phyloP scores from a whole-genome alignment of 225 moss, liverwort and hornwort genomes.

The Climacium dendroides region DNA sequence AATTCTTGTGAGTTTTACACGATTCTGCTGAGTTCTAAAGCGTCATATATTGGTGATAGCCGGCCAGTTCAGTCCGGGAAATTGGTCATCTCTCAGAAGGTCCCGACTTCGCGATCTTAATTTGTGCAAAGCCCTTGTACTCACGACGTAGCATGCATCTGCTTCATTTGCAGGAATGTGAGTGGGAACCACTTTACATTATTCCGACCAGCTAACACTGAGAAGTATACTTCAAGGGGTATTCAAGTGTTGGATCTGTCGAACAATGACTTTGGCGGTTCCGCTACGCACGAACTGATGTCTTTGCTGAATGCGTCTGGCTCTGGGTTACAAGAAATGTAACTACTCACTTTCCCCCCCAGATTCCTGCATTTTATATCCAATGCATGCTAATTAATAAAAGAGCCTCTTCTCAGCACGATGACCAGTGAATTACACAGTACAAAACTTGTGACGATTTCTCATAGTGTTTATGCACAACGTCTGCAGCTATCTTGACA shows the following conservation, averaged over 20 bases:
- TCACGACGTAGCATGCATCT: neutral
- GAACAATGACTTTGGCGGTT: neutral
- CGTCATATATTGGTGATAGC: neutral
- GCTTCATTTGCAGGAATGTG: neutral
- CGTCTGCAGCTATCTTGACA: neutral
- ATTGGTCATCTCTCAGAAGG: neutral
- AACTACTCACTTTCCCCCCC: neutral
- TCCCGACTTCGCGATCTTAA: neutral
- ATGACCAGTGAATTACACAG: neutral
- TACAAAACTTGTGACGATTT: neutral
- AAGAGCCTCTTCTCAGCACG: neutral
- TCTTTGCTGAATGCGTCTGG: neutral
- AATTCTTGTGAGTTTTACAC: neutral
- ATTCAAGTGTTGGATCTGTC: neutral
- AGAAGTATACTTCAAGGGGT: neutral
- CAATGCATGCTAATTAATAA: neutral
- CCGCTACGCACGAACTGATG: neutral
- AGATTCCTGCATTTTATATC: neutral
- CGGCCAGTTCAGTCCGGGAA: neutral
- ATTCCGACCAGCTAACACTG: too few relatives aligned
- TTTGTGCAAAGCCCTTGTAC: neutral
- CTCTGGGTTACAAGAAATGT: neutral
- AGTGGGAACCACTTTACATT: neutral
- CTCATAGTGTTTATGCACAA: neutral
- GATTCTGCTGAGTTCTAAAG: neutral